A percentile compares a stretch with the other conserved stretches of the same genome.
phyloP scores from a whole-genome alignment of 306 rosid genomes.

The Prunus salicina region DNA sequence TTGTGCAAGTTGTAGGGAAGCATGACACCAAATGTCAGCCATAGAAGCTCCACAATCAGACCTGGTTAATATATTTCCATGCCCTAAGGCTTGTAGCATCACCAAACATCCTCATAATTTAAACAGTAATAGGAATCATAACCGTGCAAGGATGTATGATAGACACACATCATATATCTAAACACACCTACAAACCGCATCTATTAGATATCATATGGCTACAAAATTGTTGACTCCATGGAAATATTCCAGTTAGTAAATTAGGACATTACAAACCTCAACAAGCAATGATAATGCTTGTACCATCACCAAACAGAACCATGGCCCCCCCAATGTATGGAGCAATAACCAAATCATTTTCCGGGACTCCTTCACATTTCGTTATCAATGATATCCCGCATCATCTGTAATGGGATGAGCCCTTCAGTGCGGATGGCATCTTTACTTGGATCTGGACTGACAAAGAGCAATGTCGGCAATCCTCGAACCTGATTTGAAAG shows the following conservation, averaged over 20 bases:
- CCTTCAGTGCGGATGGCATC: slow-evolving; percentile 91
- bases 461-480: slow-evolving; percentile 76
- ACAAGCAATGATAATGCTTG: not conserved
- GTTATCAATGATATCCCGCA: slow-evolving; percentile 75
- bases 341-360: not conserved
- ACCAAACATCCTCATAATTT: not conserved
- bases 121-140: not conserved
- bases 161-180: not conserved
- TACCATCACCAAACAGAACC: not conserved
- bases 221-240: slow-evolving; percentile 24
- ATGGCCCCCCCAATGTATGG: not conserved
- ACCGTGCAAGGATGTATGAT: not conserved
- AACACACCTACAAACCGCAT: slow-evolving; percentile 6
- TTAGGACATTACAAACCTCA: slow-evolving; percentile 19
- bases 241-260: not conserved
- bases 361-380: slow-evolving; percentile 51
- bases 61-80: no score
- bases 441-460: slow-evolving; percentile 80
- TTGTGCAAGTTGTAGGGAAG: no score
- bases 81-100: not conserved
- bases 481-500: slow-evolving; percentile 64
- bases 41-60: no score
- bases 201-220: slow-evolving; percentile 28
- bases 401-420: slow-evolving; percentile 89
- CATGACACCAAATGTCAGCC: no score